A percentile compares a stretch with the other conserved stretches of the same genome.
phyloP scores from a whole-genome alignment of 2,329 filamentous ascomycete species.

The Fusarium napiforme region DNA sequence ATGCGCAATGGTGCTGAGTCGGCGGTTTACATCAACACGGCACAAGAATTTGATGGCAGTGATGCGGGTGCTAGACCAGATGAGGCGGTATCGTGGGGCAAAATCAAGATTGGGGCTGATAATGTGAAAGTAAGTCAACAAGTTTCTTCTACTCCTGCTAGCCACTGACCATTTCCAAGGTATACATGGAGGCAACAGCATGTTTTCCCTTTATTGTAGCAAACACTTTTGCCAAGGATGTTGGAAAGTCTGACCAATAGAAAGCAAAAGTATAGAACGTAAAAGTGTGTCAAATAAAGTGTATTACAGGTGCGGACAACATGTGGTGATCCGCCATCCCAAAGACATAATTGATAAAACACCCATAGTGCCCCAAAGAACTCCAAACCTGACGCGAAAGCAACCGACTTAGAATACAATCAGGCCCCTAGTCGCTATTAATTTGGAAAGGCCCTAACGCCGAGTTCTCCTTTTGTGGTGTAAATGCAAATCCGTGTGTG shows the following conservation, averaged over 20 bases:
- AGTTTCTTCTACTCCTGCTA: background rate
- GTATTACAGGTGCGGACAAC: background rate
- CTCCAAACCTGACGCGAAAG: background rate
- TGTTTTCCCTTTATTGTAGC: slow-evolving; percentile 75
- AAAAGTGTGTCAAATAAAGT: background rate
- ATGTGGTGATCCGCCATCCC: background rate
- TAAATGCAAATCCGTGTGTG: background rate
- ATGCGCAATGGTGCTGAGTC: slow-evolving; percentile 98
- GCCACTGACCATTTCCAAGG: slow-evolving; percentile 51
- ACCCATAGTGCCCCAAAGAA: background rate
- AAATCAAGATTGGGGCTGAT: slow-evolving; percentile 90
- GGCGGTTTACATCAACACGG: slow-evolving; percentile 97
- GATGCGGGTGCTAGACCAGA: slow-evolving; percentile 95
- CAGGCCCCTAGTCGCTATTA: background rate
- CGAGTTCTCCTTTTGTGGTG: background rate
- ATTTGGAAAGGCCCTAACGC: background rate
- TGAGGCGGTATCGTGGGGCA: slow-evolving; percentile 98
- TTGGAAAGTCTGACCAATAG: slow-evolving; percentile 31
- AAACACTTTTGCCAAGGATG: slow-evolving; percentile 72
- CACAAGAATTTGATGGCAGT: slow-evolving; percentile 96
- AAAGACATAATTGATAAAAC: background rate
- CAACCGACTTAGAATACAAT: background rate
- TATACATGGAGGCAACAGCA: slow-evolving; percentile 72
- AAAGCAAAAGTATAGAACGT: background rate
- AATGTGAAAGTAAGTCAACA: slow-evolving; percentile 79